Base-by-base conservation (phyloP, 192 early-diverging fungal genomes). In the Backusella parvicylindrica region DNA sequence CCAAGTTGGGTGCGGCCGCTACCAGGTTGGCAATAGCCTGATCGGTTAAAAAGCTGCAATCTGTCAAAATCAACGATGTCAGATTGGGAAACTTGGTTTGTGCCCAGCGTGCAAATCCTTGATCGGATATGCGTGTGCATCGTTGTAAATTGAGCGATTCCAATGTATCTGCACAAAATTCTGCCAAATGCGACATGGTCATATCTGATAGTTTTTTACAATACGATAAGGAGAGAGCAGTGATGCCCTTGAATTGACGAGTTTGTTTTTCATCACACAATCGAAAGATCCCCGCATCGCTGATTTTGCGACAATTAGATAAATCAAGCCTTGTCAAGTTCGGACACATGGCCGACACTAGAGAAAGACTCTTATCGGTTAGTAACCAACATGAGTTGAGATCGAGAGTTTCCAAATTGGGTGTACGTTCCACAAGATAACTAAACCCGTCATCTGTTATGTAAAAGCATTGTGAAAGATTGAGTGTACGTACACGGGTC, bases 221-320 rank as follows among this genome's bases (percentile, higher is more conserved):
- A 64, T 94, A 95, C 1, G 89, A 88, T 2, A 94, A 40, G 0
- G 82, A 82, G 11, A 95, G 35, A 2, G 74, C 47, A 1, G 77
- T 73, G n/a, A 87, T 31, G 36, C 79, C 77, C 31, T 33, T 43
- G 69, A 40, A 38, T 12, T 63, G 5, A 30, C 49, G 56, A 1
- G 6, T 32, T 11, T 30, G 3, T 9, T 72, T 73, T n/a, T 66
- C 41, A 15, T 68, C 64, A 1, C 92, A 78, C 1, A 94, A 74
- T 6, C 77, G 36, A 23, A 81, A 77, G 3, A 95, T 80, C 12
- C 89, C 90, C 6, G 71, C 77, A 68, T 93, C 88, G 8, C 89
- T 91, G 0, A 95, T 83, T 77, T 95, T 94, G 18, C 93, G 78
- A 77, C 93, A 95, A 74, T 95, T 95, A n/a, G 86, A 87, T 28